A percentile compares a stretch with the other conserved stretches of the same genome.
phyloP scores from a whole-genome alignment of 1,284 basidiomycete genomes.

The Leccinum subspadiceum region DNA sequence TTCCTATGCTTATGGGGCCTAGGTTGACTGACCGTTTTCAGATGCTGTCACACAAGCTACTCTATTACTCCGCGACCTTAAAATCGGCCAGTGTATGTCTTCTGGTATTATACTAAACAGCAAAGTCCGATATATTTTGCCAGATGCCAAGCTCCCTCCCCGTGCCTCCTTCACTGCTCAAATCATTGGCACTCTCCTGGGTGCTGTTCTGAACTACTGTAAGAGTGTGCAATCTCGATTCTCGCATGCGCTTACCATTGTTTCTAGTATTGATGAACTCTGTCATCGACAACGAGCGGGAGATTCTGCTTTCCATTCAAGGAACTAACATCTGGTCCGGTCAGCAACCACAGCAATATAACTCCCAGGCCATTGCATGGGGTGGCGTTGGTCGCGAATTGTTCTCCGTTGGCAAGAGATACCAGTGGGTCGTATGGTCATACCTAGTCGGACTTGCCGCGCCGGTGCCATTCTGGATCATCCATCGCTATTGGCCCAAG shows the following conservation, averaged over 20 bases:
- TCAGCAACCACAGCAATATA: constrained; percentile 54
- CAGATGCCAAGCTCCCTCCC: constrained; percentile 65
- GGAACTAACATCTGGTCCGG: constrained; percentile 69
- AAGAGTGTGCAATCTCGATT: not conserved
- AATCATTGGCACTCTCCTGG: constrained; percentile 48
- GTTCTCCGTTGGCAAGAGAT: constrained; percentile 51
- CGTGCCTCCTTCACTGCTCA: constrained; percentile 64
- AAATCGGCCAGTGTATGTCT: constrained; percentile 54
- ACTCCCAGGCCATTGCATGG: constrained; percentile 65
- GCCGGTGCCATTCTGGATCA: constrained; percentile 57
- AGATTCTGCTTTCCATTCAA: constrained; percentile 43
- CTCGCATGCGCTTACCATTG: not conserved
- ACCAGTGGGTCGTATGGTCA: constrained; percentile 56
- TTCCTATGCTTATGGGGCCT: not conserved
- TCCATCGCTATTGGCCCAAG: constrained; percentile 43
- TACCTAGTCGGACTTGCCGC: constrained; percentile 55
- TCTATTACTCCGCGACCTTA: constrained; percentile 51
- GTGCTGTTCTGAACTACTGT: constrained; percentile 54
- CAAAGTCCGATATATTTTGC: not conserved
- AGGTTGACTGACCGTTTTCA: constrained; percentile 11
- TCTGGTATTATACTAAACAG: constrained; percentile 5
- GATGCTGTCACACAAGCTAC: constrained; percentile 45
- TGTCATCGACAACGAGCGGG: constrained; percentile 53
- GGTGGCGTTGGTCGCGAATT: constrained; percentile 61
- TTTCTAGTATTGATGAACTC: constrained; percentile 51